Conservation (phyloP, 2,329 filamentous ascomycete species). For the Stylonectria norvegica region DNA sequence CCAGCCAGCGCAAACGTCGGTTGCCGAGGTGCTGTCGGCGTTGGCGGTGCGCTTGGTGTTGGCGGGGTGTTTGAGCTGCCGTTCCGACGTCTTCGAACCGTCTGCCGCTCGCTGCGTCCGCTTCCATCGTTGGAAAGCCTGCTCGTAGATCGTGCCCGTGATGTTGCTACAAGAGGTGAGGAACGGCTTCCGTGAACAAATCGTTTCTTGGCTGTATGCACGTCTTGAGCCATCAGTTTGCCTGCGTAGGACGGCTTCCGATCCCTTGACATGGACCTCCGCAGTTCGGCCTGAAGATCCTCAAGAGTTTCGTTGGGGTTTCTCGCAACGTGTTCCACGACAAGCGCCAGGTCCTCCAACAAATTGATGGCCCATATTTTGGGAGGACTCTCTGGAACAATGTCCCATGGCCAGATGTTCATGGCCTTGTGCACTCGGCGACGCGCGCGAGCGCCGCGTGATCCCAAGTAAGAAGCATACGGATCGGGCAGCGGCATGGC, state of each 20-base stretch:
- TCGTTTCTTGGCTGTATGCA: constrained; percentile 28
- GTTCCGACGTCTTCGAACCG: constrained; percentile 19
- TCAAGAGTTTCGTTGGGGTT: constrained; percentile 25
- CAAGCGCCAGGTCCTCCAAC: constrained; percentile 27
- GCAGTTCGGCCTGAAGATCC: constrained; percentile 24
- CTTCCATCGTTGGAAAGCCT: constrained; percentile 15
- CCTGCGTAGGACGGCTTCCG: constrained; percentile 29
- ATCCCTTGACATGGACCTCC: constrained; percentile 27
- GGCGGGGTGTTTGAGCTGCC: constrained; percentile 20
- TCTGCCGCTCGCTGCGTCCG: constrained; percentile 16
- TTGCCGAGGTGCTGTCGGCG: too few species aligned
- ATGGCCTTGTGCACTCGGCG: constrained; percentile 26
- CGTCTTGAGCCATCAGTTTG: constrained; percentile 29
- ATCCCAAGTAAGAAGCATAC: constrained; percentile 22
- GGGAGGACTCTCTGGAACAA: constrained; percentile 27
- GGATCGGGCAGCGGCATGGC: constrained; percentile 26
- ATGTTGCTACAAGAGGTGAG: constrained; percentile 17
- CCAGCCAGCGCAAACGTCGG: background rate
- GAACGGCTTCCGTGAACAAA: too few species aligned
- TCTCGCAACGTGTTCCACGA: constrained; percentile 27
- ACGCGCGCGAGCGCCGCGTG: constrained; percentile 26
- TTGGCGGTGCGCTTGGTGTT: too few species aligned
- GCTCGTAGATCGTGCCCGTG: constrained; percentile 15
- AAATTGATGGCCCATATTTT: constrained; percentile 30
- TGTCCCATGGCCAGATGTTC: constrained; percentile 29